These are phyloP conservation scores for Pichia pseudocactophila DNA, from an alignment of 805 yeast genomes.

Conservation along the genomic window DNA sequence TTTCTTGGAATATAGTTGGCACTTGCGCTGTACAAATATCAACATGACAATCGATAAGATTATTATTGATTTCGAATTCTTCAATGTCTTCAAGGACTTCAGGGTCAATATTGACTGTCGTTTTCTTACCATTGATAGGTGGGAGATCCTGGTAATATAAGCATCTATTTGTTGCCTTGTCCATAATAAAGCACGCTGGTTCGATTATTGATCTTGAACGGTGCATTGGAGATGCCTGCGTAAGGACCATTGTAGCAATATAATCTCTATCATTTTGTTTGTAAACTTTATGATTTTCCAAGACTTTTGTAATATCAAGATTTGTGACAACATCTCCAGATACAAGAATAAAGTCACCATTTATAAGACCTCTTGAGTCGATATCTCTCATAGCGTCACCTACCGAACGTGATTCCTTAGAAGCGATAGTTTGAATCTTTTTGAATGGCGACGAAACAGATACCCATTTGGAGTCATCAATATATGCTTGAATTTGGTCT, in stretches of 20 bases:
- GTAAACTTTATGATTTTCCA: slow-evolving; percentile 65
- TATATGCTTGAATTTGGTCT: slow-evolving; percentile 75
- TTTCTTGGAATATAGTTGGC: slow-evolving; percentile 92
- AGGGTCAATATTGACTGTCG: slow-evolving; percentile 62
- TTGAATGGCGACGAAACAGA: slow-evolving; percentile 69
- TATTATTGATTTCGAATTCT: slow-evolving; percentile 78
- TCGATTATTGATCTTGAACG: slow-evolving; percentile 74
- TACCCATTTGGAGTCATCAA: slow-evolving; percentile 66
- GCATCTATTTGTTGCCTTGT: slow-evolving; percentile 65
- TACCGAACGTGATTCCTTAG: slow-evolving; percentile 81
- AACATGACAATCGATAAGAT: slow-evolving; percentile 90
- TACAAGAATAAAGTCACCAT: slow-evolving; percentile 82
- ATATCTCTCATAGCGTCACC: slow-evolving; percentile 97
- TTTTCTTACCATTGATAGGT: slow-evolving; percentile 35
- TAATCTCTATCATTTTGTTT: slow-evolving; percentile 77
- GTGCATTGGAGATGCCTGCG: slow-evolving; percentile 77
- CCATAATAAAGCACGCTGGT: slow-evolving; percentile 79
- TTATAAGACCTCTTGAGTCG: slow-evolving; percentile 81
- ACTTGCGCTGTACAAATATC: slow-evolving; percentile 93
- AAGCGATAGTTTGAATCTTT: slow-evolving; percentile 64
- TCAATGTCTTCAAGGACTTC: slow-evolving; percentile 72
- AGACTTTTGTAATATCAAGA: slow-evolving; percentile 64
- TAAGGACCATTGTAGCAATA: slow-evolving; percentile 87
- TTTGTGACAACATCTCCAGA: slow-evolving; percentile 96
- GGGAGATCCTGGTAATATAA: slow-evolving; percentile 78